Percentiles rank a stretch among this genome's conserved stretches.
Conservation (phyloP, 306 rosid species). For the Trichosanthes cucumerina region DNA sequence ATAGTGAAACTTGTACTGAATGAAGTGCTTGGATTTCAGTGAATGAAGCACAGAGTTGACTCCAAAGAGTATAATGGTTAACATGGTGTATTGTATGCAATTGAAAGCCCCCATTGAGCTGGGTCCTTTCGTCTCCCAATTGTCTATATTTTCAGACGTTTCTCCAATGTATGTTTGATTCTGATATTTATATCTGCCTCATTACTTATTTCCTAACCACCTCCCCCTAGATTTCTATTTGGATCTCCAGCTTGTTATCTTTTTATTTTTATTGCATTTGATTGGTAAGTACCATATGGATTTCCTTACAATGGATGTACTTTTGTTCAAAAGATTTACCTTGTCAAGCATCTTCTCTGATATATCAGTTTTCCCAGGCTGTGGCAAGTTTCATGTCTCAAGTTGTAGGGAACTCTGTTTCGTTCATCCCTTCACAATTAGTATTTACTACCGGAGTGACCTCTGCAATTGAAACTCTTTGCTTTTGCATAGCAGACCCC, state of each 20-base stretch:
- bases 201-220: not conserved
- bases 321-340: not conserved
- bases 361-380: conserved; percentile 41
- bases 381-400: conserved; percentile 86
- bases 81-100: not conserved
- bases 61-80: not conserved
- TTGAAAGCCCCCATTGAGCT: not conserved
- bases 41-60: not conserved
- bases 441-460: conserved; percentile 61
- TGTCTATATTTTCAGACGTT: too few relatives aligned
- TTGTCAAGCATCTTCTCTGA: not conserved
- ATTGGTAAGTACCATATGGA: not conserved
- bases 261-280: not conserved
- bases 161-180: too few relatives aligned
- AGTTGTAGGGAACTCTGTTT: conserved; percentile 44
- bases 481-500: conserved; percentile 83
- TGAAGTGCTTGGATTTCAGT: not conserved
- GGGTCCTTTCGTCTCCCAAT: not conserved
- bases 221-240: not conserved
- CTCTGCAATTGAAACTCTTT: conserved; percentile 74
- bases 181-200: too few relatives aligned
- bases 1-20: not conserved
- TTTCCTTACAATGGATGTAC: not conserved
- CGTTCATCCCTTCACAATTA: conserved; percentile 58
- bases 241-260: not conserved